Percentiles rank a stretch among this genome's conserved stretches.
Conservation (phyloP, 805 yeast genomes). For the Lipomyces japonicus region DNA sequence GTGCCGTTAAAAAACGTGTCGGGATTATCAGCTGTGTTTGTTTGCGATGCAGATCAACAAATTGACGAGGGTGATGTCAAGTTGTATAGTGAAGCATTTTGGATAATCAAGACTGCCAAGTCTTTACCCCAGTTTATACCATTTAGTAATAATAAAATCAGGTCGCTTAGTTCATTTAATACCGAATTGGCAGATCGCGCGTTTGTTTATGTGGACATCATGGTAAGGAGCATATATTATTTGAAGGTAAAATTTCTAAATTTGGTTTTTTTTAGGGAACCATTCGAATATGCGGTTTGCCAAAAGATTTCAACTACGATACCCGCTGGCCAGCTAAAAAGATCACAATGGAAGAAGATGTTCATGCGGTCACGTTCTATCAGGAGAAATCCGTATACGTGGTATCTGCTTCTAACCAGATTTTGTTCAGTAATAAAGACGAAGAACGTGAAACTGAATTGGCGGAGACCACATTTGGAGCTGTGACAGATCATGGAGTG, state of each 20-base stretch:
- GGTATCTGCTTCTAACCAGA: constrained; percentile 55
- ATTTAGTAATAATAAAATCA: constrained; percentile 54
- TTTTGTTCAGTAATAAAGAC: constrained; percentile 63
- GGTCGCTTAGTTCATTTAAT: constrained; percentile 50
- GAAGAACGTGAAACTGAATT: constrained; percentile 58
- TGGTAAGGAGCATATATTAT: constrained; percentile 55
- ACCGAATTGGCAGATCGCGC: constrained; percentile 43
- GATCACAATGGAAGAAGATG: constrained; percentile 53
- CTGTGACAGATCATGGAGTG: constrained; percentile 56
- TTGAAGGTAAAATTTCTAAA: constrained; percentile 38
- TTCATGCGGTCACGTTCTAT: constrained; percentile 67
- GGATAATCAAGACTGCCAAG: constrained; percentile 60
- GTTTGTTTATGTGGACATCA: constrained; percentile 60
- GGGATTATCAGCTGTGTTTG: constrained; percentile 58
- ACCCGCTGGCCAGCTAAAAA: constrained; percentile 58
- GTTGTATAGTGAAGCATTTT: constrained; percentile 48
- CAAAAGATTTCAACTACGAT: constrained; percentile 48
- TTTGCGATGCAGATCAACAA: constrained; percentile 56
- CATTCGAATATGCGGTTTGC: constrained; percentile 40
- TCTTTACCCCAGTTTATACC: constrained; percentile 63
- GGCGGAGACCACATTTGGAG: constrained; percentile 33
- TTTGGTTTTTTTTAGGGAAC: background rate
- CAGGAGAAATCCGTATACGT: constrained; percentile 59
- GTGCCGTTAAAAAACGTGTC: constrained; percentile 55
- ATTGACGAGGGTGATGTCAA: constrained; percentile 1